Evolutionary conservation across 148 eudicot species (phyloP).

Genomic region (Cornus kousa): DNA sequence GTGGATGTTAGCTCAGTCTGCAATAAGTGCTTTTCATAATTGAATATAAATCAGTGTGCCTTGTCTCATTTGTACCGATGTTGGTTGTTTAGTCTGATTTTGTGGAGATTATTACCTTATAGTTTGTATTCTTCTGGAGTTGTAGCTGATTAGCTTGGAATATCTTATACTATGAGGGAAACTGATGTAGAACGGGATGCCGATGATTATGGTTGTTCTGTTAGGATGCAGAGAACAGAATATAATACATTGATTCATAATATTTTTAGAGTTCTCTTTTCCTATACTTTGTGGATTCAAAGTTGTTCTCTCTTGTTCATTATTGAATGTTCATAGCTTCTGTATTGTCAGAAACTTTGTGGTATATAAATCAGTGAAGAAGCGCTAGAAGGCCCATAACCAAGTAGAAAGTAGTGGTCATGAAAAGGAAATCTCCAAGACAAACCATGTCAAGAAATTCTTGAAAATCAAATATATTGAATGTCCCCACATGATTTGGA

Average conservation of each 20-base stretch:
- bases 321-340: no score
- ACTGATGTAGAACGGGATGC: no score
- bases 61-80: background rate
- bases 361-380: background rate
- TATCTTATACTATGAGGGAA: background rate
- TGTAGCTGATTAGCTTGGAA: background rate
- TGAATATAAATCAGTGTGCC: background rate
- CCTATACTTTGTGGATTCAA: no score
- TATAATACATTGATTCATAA: no score
- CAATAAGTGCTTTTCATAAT: background rate
- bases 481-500: background rate
- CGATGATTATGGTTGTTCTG: no score
- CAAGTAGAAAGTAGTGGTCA: background rate
- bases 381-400: background rate
- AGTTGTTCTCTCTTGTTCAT: no score
- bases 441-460: background rate
- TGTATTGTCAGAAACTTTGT: background rate
- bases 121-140: background rate
- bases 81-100: background rate
- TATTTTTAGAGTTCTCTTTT: no score
- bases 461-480: background rate
- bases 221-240: no score
- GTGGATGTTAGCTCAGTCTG: background rate
- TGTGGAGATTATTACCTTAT: background rate
- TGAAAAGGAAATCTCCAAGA: background rate